phyloP scores from a whole-genome alignment of 1,284 basidiomycete genomes.

The Cryptococcus sp. region DNA sequence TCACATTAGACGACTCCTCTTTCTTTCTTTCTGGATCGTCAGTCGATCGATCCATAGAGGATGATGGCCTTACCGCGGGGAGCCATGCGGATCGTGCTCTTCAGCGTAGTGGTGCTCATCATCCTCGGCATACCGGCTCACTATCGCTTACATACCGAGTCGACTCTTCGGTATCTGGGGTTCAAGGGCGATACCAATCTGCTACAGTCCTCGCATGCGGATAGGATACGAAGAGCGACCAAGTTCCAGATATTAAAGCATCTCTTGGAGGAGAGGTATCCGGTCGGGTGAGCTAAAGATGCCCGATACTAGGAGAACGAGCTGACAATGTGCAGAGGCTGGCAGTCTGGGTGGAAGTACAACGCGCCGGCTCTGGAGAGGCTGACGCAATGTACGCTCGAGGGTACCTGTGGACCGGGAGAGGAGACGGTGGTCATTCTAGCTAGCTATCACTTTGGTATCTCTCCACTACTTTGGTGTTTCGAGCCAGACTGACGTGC shows the following conservation, averaged over 20 bases:
- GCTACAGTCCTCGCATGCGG: background rate
- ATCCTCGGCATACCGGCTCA: background rate
- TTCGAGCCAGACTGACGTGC: background rate
- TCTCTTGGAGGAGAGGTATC: conserved; percentile 1
- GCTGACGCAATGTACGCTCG: conserved; percentile 18
- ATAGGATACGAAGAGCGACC: background rate
- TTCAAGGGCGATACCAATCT: background rate
- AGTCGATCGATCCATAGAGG: too few species aligned
- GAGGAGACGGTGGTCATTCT: conserved; percentile 27
- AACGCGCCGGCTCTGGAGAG: conserved; percentile 10
- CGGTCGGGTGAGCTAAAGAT: background rate
- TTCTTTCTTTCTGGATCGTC: too few species aligned
- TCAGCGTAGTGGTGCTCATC: background rate
- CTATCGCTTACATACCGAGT: too few species aligned
- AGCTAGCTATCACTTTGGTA: conserved; percentile 27
- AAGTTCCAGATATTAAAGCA: conserved; percentile 1
- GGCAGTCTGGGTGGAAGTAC: background rate
- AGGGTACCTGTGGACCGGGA: conserved; percentile 13
- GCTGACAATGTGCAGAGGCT: background rate
- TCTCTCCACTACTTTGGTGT: background rate
- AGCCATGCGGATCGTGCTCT: background rate
- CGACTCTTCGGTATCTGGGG: background rate
- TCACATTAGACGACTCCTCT: too few species aligned
- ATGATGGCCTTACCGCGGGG: background rate
- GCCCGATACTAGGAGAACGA: too few species aligned